Conservation (phyloP, 2,329 filamentous ascomycete species). For the Juglanconis juglandina region DNA sequence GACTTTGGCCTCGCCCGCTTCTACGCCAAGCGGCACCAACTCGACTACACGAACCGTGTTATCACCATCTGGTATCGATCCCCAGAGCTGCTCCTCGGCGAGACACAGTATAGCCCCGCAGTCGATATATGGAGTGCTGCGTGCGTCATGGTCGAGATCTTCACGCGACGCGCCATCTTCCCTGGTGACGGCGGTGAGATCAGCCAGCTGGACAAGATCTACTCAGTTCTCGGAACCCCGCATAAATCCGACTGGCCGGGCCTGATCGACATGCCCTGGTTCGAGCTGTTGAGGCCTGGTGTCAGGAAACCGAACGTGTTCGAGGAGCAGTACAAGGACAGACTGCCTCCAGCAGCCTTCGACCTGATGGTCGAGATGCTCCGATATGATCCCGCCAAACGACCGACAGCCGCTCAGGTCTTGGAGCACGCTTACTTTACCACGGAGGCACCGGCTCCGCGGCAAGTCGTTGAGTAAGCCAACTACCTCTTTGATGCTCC, state of each 20-base stretch:
- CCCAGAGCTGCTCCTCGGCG: conserved; percentile 83
- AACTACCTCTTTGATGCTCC: neutral
- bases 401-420: conserved; percentile 80
- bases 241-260: conserved; percentile 82
- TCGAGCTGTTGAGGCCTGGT: conserved; percentile 79
- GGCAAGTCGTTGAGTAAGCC: conserved; percentile 77
- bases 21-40: conserved; percentile 84
- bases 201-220: conserved; percentile 95
- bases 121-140: conserved; percentile 97
- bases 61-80: conserved; percentile 98
- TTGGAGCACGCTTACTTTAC: conserved; percentile 87
- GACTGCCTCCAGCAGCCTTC: conserved; percentile 75
- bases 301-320: conserved; percentile 73
- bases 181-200: conserved; percentile 95
- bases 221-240: conserved; percentile 84
- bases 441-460: conserved; percentile 71
- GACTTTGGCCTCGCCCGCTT: conserved; percentile 96
- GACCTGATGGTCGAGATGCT: conserved; percentile 84
- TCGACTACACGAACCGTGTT: conserved; percentile 97
- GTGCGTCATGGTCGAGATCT: conserved; percentile 95
- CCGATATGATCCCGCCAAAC: conserved; percentile 77
- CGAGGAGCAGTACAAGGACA: conserved; percentile 75
- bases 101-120: conserved; percentile 84
- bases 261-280: conserved; percentile 94
- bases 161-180: conserved; percentile 89